Conservation (phyloP, 169 alveolate genomes). For the Blepharisma undulans region DNA sequence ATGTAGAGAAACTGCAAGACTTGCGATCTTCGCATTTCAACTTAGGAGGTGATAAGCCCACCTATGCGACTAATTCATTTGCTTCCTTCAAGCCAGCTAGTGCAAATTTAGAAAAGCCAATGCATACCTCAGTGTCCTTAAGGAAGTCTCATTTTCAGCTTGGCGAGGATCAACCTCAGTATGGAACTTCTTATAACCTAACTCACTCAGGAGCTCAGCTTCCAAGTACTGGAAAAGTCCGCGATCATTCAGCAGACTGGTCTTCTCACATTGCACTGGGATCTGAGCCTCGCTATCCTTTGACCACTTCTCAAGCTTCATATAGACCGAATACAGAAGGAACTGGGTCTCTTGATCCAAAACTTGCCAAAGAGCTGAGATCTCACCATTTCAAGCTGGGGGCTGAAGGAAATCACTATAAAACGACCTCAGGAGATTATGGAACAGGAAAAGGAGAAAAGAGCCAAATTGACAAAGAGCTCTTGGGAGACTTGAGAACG, state of each 20-base stretch:
- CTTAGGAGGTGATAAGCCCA: neutral
- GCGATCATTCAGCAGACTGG: neutral
- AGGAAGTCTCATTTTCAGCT: neutral
- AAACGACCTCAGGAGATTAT: neutral
- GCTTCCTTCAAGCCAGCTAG: neutral
- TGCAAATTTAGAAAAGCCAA: neutral
- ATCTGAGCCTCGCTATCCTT: neutral
- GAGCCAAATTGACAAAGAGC: neutral
- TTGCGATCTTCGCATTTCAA: neutral
- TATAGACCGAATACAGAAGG: neutral
- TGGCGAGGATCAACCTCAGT: neutral
- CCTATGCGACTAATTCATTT: neutral
- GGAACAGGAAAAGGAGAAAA: conserved; percentile 8
- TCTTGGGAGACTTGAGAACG: neutral
- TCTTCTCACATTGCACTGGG: neutral
- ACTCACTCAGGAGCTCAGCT: neutral
- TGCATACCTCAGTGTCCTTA: neutral
- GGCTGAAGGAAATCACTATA: neutral
- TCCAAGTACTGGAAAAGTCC: neutral
- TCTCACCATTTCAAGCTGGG: neutral
- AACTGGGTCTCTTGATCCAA: neutral
- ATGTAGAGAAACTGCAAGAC: neutral
- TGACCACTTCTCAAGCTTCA: neutral
- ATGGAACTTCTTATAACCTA: neutral
- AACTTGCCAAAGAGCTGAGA: neutral